A percentile compares a stretch with the other conserved stretches of the same genome.
phyloP scores from a whole-genome alignment of 352 stramenopile species.

The Phytophthora litchii region DNA sequence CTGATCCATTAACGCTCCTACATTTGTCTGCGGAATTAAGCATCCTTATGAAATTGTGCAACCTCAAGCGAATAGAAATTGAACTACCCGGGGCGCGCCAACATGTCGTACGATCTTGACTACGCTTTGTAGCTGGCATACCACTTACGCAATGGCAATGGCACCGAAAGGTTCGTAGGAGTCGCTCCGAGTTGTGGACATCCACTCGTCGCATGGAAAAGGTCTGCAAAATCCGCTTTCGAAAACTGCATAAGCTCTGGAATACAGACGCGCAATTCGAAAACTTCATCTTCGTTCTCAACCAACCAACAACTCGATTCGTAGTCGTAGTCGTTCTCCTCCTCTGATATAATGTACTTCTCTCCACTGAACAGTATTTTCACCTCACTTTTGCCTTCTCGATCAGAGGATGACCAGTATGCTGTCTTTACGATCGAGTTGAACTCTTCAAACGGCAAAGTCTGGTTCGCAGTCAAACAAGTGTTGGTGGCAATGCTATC shows the following conservation, averaged over 20 bases:
- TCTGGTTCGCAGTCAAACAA: conserved; percentile 22
- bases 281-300: conserved; percentile 16
- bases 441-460: conserved; percentile 10
- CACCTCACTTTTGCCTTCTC: conserved; percentile 8
- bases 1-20: too few species aligned
- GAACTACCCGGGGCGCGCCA: too few species aligned
- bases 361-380: conserved; percentile 16
- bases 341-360: conserved; percentile 24
- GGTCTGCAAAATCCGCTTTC: conserved; percentile 12
- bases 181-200: conserved; percentile 28
- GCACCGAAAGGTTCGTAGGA: conserved; percentile 11
- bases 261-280: conserved; percentile 19
- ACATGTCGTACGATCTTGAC: background rate
- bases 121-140: conserved; percentile 34
- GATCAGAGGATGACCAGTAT: conserved; percentile 19
- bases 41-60: background rate
- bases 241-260: background rate
- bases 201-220: conserved; percentile 19
- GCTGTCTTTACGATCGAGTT: conserved; percentile 20
- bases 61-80: background rate
- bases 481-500: conserved; percentile 21
- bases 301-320: conserved; percentile 30
- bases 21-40: too few species aligned
- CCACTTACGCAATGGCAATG: conserved; percentile 38
- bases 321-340: conserved; percentile 7